A percentile compares a stretch with the other conserved stretches of the same genome.
phyloP scores from a whole-genome alignment of 192 early-diverging fungal species.

The Podila verticillata region DNA sequence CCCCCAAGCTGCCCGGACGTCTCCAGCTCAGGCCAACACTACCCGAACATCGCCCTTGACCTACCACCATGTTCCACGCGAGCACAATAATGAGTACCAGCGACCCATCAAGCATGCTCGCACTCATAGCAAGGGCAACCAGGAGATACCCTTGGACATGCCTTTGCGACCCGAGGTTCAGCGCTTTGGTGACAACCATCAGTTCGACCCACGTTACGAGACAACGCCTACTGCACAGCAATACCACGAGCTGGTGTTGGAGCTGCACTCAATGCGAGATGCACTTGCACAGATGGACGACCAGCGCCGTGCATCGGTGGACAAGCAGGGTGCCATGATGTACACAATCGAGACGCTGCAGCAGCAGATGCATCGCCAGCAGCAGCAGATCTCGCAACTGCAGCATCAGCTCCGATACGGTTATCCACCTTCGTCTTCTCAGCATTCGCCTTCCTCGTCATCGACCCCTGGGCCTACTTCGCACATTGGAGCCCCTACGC shows the following conservation, averaged over 20 bases:
- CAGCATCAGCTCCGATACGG: slow-evolving; percentile 42
- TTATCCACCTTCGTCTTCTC: neutral
- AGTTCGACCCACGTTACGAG: neutral
- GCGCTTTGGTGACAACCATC: neutral
- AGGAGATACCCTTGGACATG: slow-evolving; percentile 4
- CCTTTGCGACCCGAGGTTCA: neutral
- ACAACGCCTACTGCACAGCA: slow-evolving; percentile 9
- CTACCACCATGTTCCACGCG: neutral
- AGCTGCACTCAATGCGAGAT: slow-evolving; percentile 30
- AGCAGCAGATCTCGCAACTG: slow-evolving; percentile 33
- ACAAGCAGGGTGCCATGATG: slow-evolving; percentile 25
- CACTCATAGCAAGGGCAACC: slow-evolving; percentile 18
- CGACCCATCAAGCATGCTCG: slow-evolving; percentile 41
- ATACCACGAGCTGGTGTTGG: slow-evolving; percentile 25
- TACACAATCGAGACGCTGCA: slow-evolving; percentile 38
- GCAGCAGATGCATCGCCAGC: slow-evolving; percentile 34
- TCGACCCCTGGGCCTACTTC: neutral
- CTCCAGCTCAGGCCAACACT: neutral
- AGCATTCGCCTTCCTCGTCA: slow-evolving; percentile 2
- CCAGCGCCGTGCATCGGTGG: slow-evolving; percentile 9
- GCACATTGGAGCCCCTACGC: slow-evolving; percentile 2
- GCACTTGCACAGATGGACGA: slow-evolving; percentile 33
- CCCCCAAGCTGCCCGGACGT: neutral
- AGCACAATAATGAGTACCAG: slow-evolving; percentile 10
- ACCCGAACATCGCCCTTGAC: neutral